Evolutionary conservation across 2,329 filamentous ascomycete genomes (phyloP), one percentile per base, ranked within the genome.

Genomic region (Herpotrichia juniperi): DNA sequence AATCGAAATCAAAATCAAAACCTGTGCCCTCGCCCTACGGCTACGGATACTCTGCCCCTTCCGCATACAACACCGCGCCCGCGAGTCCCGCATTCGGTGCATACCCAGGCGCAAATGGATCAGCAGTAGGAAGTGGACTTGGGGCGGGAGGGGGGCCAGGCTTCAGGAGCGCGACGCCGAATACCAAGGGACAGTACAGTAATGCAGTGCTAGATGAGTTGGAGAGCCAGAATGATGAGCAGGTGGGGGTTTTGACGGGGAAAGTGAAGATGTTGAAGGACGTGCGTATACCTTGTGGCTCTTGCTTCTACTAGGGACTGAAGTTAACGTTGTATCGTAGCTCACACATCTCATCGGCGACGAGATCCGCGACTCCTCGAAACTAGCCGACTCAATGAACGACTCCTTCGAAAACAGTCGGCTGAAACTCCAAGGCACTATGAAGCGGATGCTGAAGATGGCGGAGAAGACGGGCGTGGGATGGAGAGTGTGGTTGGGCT

Each of bases 371-470:
- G 90, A 96, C 58, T 94, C 90, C 12, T 90, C 91, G 2, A 87
- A 90, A 1, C 82, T 97, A 3, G 90, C 92, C 2, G 91, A 97
- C 65, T 93, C 92, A 76, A 96, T 99, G 88, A 97, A 97, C 74
- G 91, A 96, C 68, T 84, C 86, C 4, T 99, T 97, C 71, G 93
- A 97, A 72, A 86, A 84, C 64, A 96, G 93, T 47, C 81, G 93
- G 28, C 77, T 92, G 46, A 85, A 90, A 58, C 79, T 99, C 56
- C 84, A 87, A 39, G 92, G 93, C 48, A 97, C 96, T 16, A 97
- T 99, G 94, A 96, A 91, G 72, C 83, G 93, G 53, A 99, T 99
- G 94, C 77, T 97, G 60, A 72, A 93, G 48, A 99, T 99, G 94
- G 94, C 94, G 4, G 85, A 97, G 78, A 83, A 87, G 66, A 96